Evolutionary conservation across 768 basidiomycete species (phyloP).

Genomic region (Russula virescens): DNA sequence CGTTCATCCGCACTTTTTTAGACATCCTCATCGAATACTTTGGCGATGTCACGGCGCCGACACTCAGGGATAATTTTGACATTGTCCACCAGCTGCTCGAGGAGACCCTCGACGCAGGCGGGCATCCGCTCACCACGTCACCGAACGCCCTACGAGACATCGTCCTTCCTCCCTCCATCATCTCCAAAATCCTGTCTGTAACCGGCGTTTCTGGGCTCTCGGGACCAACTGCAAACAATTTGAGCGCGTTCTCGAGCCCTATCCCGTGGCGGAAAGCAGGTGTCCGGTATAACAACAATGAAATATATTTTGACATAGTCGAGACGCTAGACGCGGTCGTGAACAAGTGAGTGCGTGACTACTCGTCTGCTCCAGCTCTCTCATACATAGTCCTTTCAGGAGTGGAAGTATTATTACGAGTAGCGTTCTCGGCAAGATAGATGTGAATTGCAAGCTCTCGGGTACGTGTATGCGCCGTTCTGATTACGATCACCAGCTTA

Average conservation of each 20-base stretch:
- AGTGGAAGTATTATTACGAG: constrained; percentile 62
- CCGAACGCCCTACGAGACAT: constrained; percentile 88
- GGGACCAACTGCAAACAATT: constrained; percentile 26
- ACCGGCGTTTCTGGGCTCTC: constrained; percentile 41
- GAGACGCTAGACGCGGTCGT: constrained; percentile 79
- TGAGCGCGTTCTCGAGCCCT: constrained; percentile 70
- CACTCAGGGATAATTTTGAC: constrained; percentile 88
- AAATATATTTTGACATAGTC: constrained; percentile 87
- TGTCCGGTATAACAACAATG: constrained; percentile 78
- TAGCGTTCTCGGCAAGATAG: constrained; percentile 71
- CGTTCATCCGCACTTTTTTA: constrained; percentile 81
- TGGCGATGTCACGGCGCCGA: constrained; percentile 72
- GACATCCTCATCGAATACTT: constrained; percentile 85
- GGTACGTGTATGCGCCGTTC: constrained; percentile 38
- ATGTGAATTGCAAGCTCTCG: constrained; percentile 69
- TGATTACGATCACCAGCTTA: neutral
- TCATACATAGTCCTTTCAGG: constrained; percentile 34
- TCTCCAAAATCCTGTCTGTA: constrained; percentile 45
- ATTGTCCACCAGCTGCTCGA: constrained; percentile 95
- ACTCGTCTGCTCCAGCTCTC: neutral
- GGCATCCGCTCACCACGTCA: constrained; percentile 88
- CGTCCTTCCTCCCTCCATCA: constrained; percentile 83
- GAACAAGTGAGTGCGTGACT: constrained; percentile 51
- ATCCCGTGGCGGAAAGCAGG: constrained; percentile 92
- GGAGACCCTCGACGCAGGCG: constrained; percentile 91